Percentiles rank a stretch among this genome's conserved stretches.
Conservation (phyloP, 305 asterid species). For the Fraxinus sp. region DNA sequence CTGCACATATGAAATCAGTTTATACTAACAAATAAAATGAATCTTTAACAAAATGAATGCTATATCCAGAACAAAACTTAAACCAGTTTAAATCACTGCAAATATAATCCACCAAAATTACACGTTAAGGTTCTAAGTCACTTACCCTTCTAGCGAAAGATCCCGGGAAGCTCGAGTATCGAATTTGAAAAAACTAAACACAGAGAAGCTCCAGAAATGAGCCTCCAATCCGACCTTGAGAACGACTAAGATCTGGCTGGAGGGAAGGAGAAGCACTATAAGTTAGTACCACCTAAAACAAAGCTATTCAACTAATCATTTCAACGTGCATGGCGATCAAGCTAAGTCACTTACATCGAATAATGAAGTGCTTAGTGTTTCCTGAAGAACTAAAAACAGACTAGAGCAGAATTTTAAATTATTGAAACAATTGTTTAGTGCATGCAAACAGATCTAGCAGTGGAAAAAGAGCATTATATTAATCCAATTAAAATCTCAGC, state of each 20-base stretch:
- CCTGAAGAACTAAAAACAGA: not conserved
- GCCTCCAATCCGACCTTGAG: constrained; percentile 16
- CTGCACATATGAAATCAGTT: not conserved
- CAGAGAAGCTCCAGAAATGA: constrained; percentile 15
- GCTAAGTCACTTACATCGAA: not conserved
- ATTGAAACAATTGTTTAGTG: constrained; percentile 20
- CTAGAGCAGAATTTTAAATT: not conserved
- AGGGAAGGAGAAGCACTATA: constrained; percentile 15
- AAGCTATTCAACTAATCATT: constrained; percentile 1
- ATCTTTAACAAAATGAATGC: not conserved
- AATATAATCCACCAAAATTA: not conserved
- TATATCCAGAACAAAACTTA: constrained; percentile 7
- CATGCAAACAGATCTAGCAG: constrained; percentile 28
- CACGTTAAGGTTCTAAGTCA: not conserved
- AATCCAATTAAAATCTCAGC: constrained; percentile 7
- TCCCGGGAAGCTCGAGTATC: not conserved
- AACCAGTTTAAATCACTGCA: not conserved
- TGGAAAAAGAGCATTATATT: not conserved
- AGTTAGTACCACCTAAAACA: constrained; percentile 15
- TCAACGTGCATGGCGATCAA: constrained; percentile 26
- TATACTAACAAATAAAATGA: not conserved
- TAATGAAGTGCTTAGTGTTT: constrained; percentile 3
- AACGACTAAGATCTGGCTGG: constrained; percentile 23
- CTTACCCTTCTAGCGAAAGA: constrained; percentile 3
- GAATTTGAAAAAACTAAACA: not conserved